Conservation (phyloP, 805 yeast species). For the Tanozyma kutaoensis region DNA sequence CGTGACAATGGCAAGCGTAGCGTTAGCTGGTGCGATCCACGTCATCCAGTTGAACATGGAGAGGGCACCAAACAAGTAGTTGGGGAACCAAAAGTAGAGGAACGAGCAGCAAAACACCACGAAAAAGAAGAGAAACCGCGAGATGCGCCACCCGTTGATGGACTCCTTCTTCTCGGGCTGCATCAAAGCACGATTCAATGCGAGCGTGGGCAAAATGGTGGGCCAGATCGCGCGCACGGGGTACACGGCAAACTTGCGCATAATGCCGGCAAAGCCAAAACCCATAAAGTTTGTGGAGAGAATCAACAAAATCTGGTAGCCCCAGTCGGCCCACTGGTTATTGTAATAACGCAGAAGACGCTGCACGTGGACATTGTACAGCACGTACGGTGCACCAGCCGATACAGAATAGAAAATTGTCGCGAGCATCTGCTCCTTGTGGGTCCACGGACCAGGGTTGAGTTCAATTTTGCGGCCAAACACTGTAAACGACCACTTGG, state of each 20-base stretch:
- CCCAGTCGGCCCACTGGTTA: conserved; percentile 18
- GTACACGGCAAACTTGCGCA: conserved; percentile 28
- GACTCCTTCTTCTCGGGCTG: conserved; percentile 16
- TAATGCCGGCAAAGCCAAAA: conserved; percentile 17
- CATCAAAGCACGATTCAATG: conserved; percentile 34
- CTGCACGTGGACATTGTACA: conserved; percentile 5
- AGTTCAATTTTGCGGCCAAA: neutral
- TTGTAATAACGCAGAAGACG: conserved; percentile 10
- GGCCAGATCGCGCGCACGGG: conserved; percentile 45
- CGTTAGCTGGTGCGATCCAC: conserved; percentile 42
- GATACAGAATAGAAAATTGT: conserved; percentile 1
- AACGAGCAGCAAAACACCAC: conserved; percentile 16
- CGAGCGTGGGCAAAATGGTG: conserved; percentile 25
- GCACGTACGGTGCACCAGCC: conserved; percentile 1
- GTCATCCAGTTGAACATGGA: conserved; percentile 41
- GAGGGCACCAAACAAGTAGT: conserved; percentile 26
- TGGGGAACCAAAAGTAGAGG: conserved; percentile 31
- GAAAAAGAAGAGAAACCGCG: conserved; percentile 18
- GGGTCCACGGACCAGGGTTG: too few relatives aligned
- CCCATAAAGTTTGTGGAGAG: conserved; percentile 15
- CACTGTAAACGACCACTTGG: conserved; percentile 15
- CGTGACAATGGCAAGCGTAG: conserved; percentile 33
- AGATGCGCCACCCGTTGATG: conserved; percentile 19
- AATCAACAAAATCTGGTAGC: conserved; percentile 13
- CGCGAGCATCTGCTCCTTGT: neutral